Base-by-base conservation (phyloP, 495 filamentous ascomycete genomes). In the Trypethelium eluteriae region DNA sequence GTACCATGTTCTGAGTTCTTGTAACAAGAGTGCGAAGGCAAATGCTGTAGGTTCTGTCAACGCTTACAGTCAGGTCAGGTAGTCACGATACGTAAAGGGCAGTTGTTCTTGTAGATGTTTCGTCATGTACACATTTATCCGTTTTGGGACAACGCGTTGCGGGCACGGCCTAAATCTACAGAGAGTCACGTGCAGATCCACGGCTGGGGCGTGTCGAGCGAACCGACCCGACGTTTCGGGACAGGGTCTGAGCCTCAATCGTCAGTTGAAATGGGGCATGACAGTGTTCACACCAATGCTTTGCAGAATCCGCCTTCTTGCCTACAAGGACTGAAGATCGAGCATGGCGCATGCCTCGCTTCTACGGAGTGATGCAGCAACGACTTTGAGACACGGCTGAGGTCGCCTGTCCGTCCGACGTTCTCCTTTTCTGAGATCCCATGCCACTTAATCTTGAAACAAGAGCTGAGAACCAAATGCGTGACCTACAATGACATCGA, bases 1-100 rank as follows among this genome's bases (percentile, higher is more conserved):
- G 12, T 59, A 59, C 53, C 53, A 59, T 59, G 41, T 53, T 53
- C 49, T 53, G 11, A 53, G n/a, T 53, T 59, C 53, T 32, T 36
- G 25, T 1, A 25, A n/a, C 32, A 7, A 6, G 53, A 7, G 32
- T 11, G n/a, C 14, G 25, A 11, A 16, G n/a, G 49, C 5, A 25
- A 25, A 25, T 25, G 0, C 25, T 25, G 25, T 25, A 25, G 25
- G 25, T 25, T 25, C 25, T 25, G 25, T 25, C 25, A 1, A 25
- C 25, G 25, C 25, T 25, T 25, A 0, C 25, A 25, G 25, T 25
- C 25, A 25, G 25, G 25, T 25, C 25, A 0, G 25, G 25, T 25
- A 25, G 25, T 25, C 25, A 25, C 25, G 25, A 25, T 25, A 25
- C n/a, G 11, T 14, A 32, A 35, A 5, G 53, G 7, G 53, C 3